Evolutionary conservation across 2,329 filamentous ascomycete genomes (phyloP).

Genomic region (Ophiocordyceps camponoti-saundersi): DNA sequence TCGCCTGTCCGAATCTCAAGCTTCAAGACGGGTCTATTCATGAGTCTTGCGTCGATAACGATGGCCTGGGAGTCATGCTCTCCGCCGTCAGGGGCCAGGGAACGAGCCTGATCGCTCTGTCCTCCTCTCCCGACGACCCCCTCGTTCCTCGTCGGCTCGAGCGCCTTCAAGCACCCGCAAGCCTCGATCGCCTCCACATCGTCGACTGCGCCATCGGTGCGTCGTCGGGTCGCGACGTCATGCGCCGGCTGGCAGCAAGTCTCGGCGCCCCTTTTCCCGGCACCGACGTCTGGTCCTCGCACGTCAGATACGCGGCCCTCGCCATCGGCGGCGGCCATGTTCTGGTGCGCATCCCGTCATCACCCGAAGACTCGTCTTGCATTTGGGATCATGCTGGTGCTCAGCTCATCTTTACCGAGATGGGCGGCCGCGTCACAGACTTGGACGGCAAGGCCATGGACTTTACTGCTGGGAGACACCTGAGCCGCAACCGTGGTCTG

Average conservation of each 20-base stretch:
- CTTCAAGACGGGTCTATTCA: conserved; percentile 13
- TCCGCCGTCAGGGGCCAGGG: conserved; percentile 15
- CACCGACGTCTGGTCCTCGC: conserved; percentile 21
- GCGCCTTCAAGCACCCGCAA: conserved; percentile 6
- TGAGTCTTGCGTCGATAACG: conserved; percentile 14
- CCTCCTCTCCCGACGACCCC: conserved; percentile 4
- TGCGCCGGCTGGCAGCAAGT: conserved; percentile 10
- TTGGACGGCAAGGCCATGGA: conserved; percentile 18
- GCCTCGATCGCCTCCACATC: conserved; percentile 11
- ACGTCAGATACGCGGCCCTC: conserved; percentile 20
- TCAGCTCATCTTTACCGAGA: conserved; percentile 37
- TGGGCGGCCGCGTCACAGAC: conserved; percentile 36
- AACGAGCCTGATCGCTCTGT: conserved; percentile 8
- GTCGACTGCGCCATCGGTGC: conserved; percentile 16
- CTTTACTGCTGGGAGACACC: conserved; percentile 16
- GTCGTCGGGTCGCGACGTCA: conserved; percentile 15
- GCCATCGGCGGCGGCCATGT: conserved; percentile 19
- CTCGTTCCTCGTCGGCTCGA: conserved; percentile 6
- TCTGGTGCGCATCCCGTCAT: conserved; percentile 14
- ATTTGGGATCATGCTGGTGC: conserved; percentile 40
- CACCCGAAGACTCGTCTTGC: conserved; percentile 8
- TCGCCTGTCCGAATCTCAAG: conserved; percentile 42
- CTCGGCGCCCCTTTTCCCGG: conserved; percentile 16
- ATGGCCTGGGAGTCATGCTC: conserved; percentile 18
- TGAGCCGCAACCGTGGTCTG: conserved; percentile 17